A percentile compares a stretch with the other conserved stretches of the same genome.
phyloP scores from a whole-genome alignment of 2,329 filamentous ascomycete genomes.

The Colletotrichum neosansevieriae region DNA sequence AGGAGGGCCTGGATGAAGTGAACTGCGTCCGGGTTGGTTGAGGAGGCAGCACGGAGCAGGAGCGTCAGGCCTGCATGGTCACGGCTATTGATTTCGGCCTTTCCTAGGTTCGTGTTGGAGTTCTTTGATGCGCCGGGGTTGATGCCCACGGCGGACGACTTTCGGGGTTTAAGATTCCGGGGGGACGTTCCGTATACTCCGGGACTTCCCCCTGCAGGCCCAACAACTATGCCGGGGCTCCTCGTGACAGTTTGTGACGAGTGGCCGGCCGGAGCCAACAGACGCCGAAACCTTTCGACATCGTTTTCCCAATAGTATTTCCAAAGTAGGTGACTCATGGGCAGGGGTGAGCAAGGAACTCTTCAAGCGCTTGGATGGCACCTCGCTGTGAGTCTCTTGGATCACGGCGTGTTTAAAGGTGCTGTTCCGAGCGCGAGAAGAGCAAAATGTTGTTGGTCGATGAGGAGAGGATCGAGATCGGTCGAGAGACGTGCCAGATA shows the following conservation, averaged over 20 bases:
- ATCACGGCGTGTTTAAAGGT: slow-evolving; percentile 95
- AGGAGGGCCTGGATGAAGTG: slow-evolving; percentile 84
- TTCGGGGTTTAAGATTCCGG: slow-evolving; percentile 64
- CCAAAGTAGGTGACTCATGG: slow-evolving; percentile 98
- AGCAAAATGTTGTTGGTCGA: slow-evolving; percentile 36
- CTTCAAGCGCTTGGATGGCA: slow-evolving; percentile 69
- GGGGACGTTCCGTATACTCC: slow-evolving; percentile 62
- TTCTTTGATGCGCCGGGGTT: slow-evolving; percentile 58
- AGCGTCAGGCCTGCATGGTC: slow-evolving; percentile 86
- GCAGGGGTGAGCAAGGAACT: slow-evolving; percentile 55
- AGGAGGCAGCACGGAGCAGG: slow-evolving; percentile 86
- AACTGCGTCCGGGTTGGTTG: slow-evolving; percentile 74
- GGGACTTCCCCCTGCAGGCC: slow-evolving; percentile 53
- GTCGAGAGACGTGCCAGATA: background rate
- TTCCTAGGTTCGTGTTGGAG: slow-evolving; percentile 55
- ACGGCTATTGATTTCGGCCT: slow-evolving; percentile 84
- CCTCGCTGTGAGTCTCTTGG: slow-evolving; percentile 90
- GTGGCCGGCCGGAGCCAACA: slow-evolving; percentile 80
- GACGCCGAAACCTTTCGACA: slow-evolving; percentile 92
- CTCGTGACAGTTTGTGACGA: slow-evolving; percentile 66
- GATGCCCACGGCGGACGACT: slow-evolving; percentile 63
- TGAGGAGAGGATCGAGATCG: slow-evolving; percentile 30
- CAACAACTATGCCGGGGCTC: slow-evolving; percentile 60
- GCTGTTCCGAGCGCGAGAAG: slow-evolving; percentile 55
- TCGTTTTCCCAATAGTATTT: slow-evolving; percentile 97